Evolutionary conservation across 768 basidiomycete genomes (phyloP).

Genomic region (Pleurotus giganteus): DNA sequence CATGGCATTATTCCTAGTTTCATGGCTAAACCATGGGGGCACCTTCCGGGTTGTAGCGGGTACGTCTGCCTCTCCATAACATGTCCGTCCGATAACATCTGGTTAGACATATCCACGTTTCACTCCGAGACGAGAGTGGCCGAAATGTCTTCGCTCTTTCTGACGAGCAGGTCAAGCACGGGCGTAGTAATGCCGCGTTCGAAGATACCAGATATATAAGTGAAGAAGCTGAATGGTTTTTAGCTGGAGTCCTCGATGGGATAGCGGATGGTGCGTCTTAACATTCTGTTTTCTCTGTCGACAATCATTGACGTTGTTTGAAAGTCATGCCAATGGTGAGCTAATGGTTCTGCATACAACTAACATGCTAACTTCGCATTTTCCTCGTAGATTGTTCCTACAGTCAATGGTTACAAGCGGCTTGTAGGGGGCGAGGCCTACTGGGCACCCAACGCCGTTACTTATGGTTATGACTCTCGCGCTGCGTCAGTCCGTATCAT

Average conservation of each 20-base stretch:
- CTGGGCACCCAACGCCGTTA: constrained; percentile 92
- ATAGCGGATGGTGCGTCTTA: constrained; percentile 73
- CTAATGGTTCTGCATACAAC: background rate
- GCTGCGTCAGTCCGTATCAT: constrained; percentile 91
- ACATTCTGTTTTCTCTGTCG: background rate
- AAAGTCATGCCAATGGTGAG: constrained; percentile 81
- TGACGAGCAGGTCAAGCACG: constrained; percentile 55
- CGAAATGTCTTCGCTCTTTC: constrained; percentile 78
- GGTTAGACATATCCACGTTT: constrained; percentile 86
- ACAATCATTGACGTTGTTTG: background rate
- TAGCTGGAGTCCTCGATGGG: constrained; percentile 91
- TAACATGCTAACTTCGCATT: background rate
- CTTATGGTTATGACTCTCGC: constrained; percentile 95
- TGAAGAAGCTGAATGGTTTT: constrained; percentile 83
- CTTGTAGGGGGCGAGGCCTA: constrained; percentile 90
- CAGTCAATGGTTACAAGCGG: constrained; percentile 96
- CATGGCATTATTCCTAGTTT: constrained; percentile 90
- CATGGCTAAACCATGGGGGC: constrained; percentile 96
- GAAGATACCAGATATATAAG: constrained; percentile 86
- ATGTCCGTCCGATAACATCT: background rate
- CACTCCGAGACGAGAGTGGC: constrained; percentile 66
- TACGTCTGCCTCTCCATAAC: constrained; percentile 25
- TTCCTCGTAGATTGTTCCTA: constrained; percentile 66
- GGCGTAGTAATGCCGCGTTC: constrained; percentile 68
- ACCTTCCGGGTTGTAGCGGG: constrained; percentile 98